Conservation (phyloP, 768 basidiomycete species). For the Holtermannia corniformis region DNA sequence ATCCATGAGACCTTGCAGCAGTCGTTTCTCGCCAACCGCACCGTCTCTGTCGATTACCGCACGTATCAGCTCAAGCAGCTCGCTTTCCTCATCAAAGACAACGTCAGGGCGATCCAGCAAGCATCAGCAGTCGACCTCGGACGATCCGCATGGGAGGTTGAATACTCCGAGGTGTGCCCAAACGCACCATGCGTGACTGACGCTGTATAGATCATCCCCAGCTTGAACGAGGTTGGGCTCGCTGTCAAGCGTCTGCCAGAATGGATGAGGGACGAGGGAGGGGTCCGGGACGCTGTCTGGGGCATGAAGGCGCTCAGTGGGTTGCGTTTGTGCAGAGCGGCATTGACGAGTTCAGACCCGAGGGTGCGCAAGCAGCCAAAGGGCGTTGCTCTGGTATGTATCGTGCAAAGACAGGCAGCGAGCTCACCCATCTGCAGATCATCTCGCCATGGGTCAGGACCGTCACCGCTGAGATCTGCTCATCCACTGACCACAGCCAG, state of each 20-base stretch:
- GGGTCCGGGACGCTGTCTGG: slow-evolving; percentile 26
- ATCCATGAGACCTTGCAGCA: background rate
- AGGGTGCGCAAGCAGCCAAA: slow-evolving; percentile 39
- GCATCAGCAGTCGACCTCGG: slow-evolving; percentile 35
- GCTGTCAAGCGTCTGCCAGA: slow-evolving; percentile 26
- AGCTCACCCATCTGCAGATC: slow-evolving; percentile 14
- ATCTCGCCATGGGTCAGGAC: slow-evolving; percentile 35
- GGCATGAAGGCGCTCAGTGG: slow-evolving; percentile 33
- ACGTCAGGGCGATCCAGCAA: slow-evolving; percentile 24
- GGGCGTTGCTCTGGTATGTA: slow-evolving; percentile 29
- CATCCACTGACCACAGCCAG: slow-evolving; percentile 7
- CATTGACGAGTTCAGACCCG: slow-evolving; percentile 4
- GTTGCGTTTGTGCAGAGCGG: background rate
- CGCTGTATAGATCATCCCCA: slow-evolving; percentile 14
- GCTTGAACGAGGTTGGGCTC: slow-evolving; percentile 33
- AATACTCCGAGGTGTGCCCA: slow-evolving; percentile 28
- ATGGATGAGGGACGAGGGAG: slow-evolving; percentile 39
- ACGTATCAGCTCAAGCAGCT: slow-evolving; percentile 39
- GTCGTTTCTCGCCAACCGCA: background rate
- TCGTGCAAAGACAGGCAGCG: background rate
- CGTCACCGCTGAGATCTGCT: background rate
- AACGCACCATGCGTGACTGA: background rate
- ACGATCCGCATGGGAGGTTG: slow-evolving; percentile 20
- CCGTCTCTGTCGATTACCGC: slow-evolving; percentile 22
- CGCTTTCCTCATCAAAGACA: slow-evolving; percentile 38